Conservation (phyloP, 192 early-diverging fungal genomes). For the Mortierella antarctica region DNA sequence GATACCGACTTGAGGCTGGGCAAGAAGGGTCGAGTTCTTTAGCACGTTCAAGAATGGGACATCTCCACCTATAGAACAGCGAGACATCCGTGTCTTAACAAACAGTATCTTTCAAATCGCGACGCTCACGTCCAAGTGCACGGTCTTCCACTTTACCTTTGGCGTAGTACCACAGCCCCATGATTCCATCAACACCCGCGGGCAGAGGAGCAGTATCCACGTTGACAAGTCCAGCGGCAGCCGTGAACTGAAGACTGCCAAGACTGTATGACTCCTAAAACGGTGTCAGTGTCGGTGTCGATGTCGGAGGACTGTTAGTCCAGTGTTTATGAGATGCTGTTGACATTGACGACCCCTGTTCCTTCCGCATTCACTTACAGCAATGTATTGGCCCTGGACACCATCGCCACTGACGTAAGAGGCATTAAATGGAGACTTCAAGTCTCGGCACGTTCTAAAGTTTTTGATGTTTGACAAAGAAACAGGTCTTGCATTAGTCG, state of each 20-base stretch:
- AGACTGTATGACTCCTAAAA: constrained; percentile 29
- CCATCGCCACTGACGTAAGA: constrained; percentile 23
- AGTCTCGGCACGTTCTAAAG: constrained; percentile 14
- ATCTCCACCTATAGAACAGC: background rate
- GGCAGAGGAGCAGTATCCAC: background rate
- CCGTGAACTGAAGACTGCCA: constrained; percentile 12
- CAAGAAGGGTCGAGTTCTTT: constrained; percentile 8
- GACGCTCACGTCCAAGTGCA: background rate
- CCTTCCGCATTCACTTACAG: background rate
- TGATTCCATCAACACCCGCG: constrained; percentile 27
- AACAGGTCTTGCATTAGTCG: background rate
- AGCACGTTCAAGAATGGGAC: constrained; percentile 30
- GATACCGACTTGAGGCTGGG: constrained; percentile 22
- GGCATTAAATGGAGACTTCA: constrained; percentile 10
- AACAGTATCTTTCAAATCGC: background rate
- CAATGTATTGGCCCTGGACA: constrained; percentile 10
- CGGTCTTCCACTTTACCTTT: background rate
- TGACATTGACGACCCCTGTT: background rate
- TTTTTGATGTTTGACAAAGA: background rate
- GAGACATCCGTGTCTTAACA: too few relatives aligned
- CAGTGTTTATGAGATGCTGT: background rate
- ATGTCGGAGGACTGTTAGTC: background rate
- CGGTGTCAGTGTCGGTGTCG: background rate
- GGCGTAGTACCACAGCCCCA: constrained; percentile 32
- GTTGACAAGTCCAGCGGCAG: constrained; percentile 17